These are phyloP conservation scores for Tulasnella sp. DNA, from an alignment of 768 basidiomycete species.

Conservation along the genomic window DNA sequence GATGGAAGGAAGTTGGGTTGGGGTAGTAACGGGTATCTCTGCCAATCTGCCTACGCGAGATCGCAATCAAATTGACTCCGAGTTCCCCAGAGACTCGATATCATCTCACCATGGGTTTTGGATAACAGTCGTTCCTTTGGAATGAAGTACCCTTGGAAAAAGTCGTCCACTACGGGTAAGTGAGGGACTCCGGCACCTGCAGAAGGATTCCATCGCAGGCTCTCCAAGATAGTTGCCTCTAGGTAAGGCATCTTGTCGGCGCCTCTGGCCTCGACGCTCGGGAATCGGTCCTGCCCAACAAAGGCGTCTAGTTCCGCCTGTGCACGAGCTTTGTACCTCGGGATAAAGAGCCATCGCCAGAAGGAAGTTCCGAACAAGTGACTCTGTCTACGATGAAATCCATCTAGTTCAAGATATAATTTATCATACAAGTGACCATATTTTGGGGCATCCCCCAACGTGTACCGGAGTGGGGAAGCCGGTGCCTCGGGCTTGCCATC, in stretches of 20 bases:
- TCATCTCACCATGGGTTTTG: constrained; percentile 31
- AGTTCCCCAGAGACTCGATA: no score
- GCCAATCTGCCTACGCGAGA: not conserved
- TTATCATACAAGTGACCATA: no score
- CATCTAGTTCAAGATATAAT: not conserved
- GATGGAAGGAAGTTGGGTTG: not conserved
- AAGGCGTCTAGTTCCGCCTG: constrained; percentile 50
- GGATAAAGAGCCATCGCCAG: constrained; percentile 21
- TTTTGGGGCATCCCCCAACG: no score
- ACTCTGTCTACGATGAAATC: constrained; percentile 6
- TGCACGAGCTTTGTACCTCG: constrained; percentile 38
- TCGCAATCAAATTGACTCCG: not conserved
- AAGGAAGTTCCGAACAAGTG: constrained; percentile 2
- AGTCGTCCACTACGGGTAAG: constrained; percentile 27
- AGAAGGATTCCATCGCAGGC: constrained; percentile 41
- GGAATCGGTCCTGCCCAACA: constrained; percentile 44
- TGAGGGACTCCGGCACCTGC: constrained; percentile 9
- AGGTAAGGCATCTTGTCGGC: constrained; percentile 45
- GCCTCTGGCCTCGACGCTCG: constrained; percentile 44
- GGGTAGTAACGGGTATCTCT: constrained; percentile 3
- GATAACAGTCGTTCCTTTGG: constrained; percentile 27
- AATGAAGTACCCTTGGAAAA: constrained; percentile 33
- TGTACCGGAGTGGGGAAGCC: no score
- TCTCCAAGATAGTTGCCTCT: constrained; percentile 49
- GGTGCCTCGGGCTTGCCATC: no score